Percentiles rank a stretch among this genome's conserved stretches.
These are phyloP conservation scores for Pelargonium nanum DNA, from an alignment of 345 rosid genomes.

Conservation along the genomic window DNA sequence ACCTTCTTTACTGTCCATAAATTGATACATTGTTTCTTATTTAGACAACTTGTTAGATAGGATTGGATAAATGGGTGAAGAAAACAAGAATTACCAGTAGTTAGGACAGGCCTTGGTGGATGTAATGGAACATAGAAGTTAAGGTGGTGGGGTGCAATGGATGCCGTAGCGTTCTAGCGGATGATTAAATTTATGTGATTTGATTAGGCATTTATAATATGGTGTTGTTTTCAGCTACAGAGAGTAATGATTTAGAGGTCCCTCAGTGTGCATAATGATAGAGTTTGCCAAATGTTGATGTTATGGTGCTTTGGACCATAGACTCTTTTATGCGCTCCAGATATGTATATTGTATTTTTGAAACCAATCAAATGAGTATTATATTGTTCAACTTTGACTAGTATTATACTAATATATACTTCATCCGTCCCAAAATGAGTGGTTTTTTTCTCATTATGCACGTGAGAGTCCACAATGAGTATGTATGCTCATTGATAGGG, in stretches of 20 bases:
- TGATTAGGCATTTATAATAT: no score
- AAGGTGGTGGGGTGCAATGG: neutral
- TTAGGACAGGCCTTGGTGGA: neutral
- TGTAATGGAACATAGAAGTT: neutral
- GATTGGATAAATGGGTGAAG: neutral
- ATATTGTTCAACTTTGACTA: neutral
- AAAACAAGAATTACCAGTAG: neutral
- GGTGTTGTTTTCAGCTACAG: neutral
- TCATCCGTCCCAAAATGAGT: no score
- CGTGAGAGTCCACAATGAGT: no score
- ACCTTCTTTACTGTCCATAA: conserved; percentile 2
- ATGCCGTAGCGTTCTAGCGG: no score
- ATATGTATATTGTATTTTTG: neutral
- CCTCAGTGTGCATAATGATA: neutral
- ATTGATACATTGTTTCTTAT: neutral
- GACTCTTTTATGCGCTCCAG: neutral
- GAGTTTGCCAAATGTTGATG: neutral
- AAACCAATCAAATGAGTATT: neutral
- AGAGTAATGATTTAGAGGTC: no score
- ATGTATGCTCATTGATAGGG: no score
- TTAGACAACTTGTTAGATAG: neutral
- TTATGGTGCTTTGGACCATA: neutral
- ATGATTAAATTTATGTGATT: no score
- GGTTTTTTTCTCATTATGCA: no score
- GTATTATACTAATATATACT: no score